Evolutionary conservation across 2,329 filamentous ascomycete species (phyloP), one percentile per base, ranked within the genome.

Genomic region (Fusarium oligoseptatum): DNA sequence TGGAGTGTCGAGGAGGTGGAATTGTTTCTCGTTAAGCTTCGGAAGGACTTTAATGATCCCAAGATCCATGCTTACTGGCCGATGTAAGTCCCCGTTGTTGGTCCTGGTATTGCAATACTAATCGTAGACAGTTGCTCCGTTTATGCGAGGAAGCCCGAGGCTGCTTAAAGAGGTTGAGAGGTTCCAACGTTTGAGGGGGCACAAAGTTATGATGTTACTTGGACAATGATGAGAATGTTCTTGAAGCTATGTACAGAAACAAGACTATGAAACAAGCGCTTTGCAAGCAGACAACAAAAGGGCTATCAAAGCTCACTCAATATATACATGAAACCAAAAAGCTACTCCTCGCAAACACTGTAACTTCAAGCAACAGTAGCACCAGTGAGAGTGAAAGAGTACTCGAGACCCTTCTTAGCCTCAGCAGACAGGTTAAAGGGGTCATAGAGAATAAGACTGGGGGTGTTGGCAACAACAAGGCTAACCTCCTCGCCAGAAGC

Each of bases 381-480:
- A 6, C 82, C 82, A 9, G 80, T 77, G 10, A 83, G 61, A 11
- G 77, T 82, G 56, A 83, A 77, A 14, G 79, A 79, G 69, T 84
- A 85, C 55, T 85, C 80, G n/a, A 85, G 60, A 1, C 83, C 83
- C 27, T 76, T 74, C 64, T 77, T 83, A 1, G 81, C 83, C 41
- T 82, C 83, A n/a, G 77, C 79, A 2, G 75, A 80, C 32, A 84
- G 79, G 45, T 79, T 70, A 65, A 85, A 85, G 17, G 83, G 81
- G 76, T 87, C 85, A 72, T 85, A 88, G 56, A 83, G 77, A 56
- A 85, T 79, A 29, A 86, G 80, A 9, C 77, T 77, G 8, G 86
- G 86, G 3, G 86, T 87, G 73, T 88, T 87, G 36, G 81, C 86
- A 41, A 88, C 81, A 6, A 87, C 84, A 48, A 88, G 77, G 55